Evolutionary conservation across 1,284 basidiomycete genomes (phyloP), one percentile per base, ranked within the genome.

Genomic region (Neolentinus lepideus): DNA sequence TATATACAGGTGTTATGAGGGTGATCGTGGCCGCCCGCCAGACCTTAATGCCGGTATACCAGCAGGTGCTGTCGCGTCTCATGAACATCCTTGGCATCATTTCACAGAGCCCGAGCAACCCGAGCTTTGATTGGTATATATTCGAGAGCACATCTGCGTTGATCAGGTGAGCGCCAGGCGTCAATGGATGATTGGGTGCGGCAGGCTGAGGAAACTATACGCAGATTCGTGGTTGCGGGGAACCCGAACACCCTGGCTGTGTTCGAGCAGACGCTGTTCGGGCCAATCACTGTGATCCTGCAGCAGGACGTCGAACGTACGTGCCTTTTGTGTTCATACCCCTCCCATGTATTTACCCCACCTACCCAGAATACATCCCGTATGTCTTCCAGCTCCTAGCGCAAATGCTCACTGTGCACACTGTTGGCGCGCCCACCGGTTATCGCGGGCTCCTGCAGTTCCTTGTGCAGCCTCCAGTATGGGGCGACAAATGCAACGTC

Each of bases 321-420:
- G 84, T 73, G n/a, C 38, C 10, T 48, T 22, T 16, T n/a, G 57
- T 27, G 25, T 38, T 19, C n/a, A n/a, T n/a, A n/a, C n/a, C 3
- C n/a, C 47, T 11, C 9, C 21, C 14, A 11, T 2, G 10, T 45
- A 11, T 31, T 31, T 24, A 46, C 31, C 54, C 54, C 43, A 1
- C 10, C 19, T 43, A 3, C 51, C 2, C 67, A 93, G 96, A 98
- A 73, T 99, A 98, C 68, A 90, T 97, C 54, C 96, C 96, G 1
- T 99, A 96, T 68, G 90, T 93, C 53, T 98, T 99, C 79, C 97
- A 99, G 68, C 85, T 99, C 62, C 83, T 98, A 29, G 90, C 94
- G 0, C 96, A 99, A 69, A 93, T 99, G 79, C 85, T 99, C 35
- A 92, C 95, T 62, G 75, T 93, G 9, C 94, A 96, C 64, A 71